Evolutionary conservation across 2,329 filamentous ascomycete genomes (phyloP), one percentile per base, ranked within the genome.

Genomic region (Didymella lethalis): DNA sequence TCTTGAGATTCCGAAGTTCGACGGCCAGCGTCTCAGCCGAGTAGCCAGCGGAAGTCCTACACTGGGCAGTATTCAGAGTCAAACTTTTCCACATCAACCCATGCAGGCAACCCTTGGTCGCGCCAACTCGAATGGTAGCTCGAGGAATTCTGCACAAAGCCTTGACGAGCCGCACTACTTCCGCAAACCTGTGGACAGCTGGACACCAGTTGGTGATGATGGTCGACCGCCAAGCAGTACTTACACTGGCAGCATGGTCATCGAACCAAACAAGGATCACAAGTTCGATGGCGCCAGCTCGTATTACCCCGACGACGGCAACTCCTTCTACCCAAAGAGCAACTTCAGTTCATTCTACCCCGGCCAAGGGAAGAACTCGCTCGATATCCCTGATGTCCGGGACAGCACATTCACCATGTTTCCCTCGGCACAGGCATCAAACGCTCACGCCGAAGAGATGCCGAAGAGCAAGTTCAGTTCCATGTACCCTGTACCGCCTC

Each of bases 11-110:
- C 77, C 75, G 54, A 80, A 79, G 26, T 77, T 81, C 40, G 87
- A 88, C 38, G 85, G 85, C 14, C 84, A 86, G 48, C 84, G 85
- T 28, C 80, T 93, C 66, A 89, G 84, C 68, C 83, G 85, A 20
- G 90, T 93, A 29, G 84, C 85, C 48, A 87, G 88, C 4, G 87
- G 86, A 48, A 92, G 89, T 68, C 90, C 90, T 1, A 88, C 88
- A 1, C 84, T 93, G 46, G 84, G 87, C 10, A 83, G 88, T 59
- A 31, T 56, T 7, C 86, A 86, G 47, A 77, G 67, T 29, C 78
- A 80, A 54, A 77, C 79, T 46, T 64, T 82, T 46, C 71, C 74
- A 48, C 64, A 66, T 41, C 68, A 74, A 52, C 71, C 74, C 6
- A 78, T 78, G 76, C 70, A 75, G 56, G 75, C 76, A 25, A 71